phyloP scores from a whole-genome alignment of 768 basidiomycete species.

The Amanita muscaria region DNA sequence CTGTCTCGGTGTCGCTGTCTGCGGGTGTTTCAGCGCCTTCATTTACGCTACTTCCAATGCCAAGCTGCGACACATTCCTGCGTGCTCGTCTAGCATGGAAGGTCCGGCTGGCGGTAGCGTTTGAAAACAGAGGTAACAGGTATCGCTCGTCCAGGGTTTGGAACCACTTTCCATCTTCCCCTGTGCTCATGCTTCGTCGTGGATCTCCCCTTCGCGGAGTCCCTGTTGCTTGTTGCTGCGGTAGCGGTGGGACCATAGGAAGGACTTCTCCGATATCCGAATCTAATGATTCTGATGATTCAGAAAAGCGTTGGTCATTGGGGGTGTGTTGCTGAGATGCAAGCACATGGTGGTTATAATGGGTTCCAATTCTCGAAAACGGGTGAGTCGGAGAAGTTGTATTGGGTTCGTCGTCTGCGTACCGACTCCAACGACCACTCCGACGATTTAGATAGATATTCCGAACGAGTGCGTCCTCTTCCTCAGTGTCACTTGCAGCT shows the following conservation, averaged over 20 bases:
- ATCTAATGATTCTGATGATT: slow-evolving; percentile 70
- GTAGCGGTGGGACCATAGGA: slow-evolving; percentile 59
- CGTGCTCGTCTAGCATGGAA: slow-evolving; percentile 74
- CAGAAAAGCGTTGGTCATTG: slow-evolving; percentile 26
- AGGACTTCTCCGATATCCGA: slow-evolving; percentile 69
- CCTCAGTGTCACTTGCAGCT: slow-evolving; percentile 46
- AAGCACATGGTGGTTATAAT: slow-evolving; percentile 58
- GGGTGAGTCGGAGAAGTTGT: slow-evolving; percentile 22
- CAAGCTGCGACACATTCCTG: slow-evolving; percentile 30
- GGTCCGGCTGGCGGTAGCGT: slow-evolving; percentile 80
- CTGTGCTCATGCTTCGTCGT: slow-evolving; percentile 18
- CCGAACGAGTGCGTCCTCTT: slow-evolving; percentile 38
- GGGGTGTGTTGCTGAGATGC: slow-evolving; percentile 16
- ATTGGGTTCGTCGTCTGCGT: slow-evolving; percentile 34
- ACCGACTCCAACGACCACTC: slow-evolving; percentile 33
- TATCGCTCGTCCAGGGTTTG: slow-evolving; percentile 92
- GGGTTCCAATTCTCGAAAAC: slow-evolving; percentile 38
- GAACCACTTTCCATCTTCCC: slow-evolving; percentile 91
- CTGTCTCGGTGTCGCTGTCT: slow-evolving; percentile 33
- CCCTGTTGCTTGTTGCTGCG: slow-evolving; percentile 17
- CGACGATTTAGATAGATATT: slow-evolving; percentile 27
- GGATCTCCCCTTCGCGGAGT: slow-evolving; percentile 12
- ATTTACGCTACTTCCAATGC: slow-evolving; percentile 21
- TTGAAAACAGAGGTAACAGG: slow-evolving; percentile 85
- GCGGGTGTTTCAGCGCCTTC: slow-evolving; percentile 25